Percentiles rank a stretch among this genome's conserved stretches.
phyloP scores from a whole-genome alignment of 164 flowering plant species.

The Magnolia officinalis region DNA sequence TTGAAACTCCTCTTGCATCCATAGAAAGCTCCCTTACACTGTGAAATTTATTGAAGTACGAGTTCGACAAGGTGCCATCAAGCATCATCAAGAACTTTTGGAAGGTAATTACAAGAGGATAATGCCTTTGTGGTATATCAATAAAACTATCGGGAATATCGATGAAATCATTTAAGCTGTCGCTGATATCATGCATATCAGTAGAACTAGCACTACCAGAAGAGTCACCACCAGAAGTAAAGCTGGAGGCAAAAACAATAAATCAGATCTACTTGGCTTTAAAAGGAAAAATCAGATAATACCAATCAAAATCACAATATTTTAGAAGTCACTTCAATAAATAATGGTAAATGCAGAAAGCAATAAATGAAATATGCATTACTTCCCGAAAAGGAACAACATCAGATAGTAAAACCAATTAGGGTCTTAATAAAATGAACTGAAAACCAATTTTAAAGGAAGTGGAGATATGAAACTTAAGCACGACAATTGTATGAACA shows the following conservation, averaged over 20 bases:
- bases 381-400: too few relatives aligned
- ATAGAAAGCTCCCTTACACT: conserved; percentile 21
- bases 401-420: too few relatives aligned
- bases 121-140: conserved; percentile 35
- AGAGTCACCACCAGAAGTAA: conserved; percentile 26
- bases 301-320: background rate
- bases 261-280: background rate
- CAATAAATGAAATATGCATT: background rate
- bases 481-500: too few relatives aligned
- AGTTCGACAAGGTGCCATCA: conserved; percentile 56
- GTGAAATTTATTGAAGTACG: conserved; percentile 57
- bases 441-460: too few relatives aligned
- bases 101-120: conserved; percentile 72
- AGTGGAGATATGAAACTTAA: too few relatives aligned
- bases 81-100: conserved; percentile 77
- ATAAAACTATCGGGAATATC: conserved; percentile 58
- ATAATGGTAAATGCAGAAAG: background rate
- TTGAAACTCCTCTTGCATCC: conserved; percentile 16
- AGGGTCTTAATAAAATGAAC: too few relatives aligned
- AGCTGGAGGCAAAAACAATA: conserved; percentile 32
- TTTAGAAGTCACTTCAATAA: background rate
- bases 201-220: conserved; percentile 18
- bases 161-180: conserved; percentile 26
- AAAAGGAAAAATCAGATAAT: background rate
- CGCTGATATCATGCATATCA: conserved; percentile 42